Conservation (phyloP, 2,329 filamentous ascomycete species). For the Colletotrichum eremochloae region DNA sequence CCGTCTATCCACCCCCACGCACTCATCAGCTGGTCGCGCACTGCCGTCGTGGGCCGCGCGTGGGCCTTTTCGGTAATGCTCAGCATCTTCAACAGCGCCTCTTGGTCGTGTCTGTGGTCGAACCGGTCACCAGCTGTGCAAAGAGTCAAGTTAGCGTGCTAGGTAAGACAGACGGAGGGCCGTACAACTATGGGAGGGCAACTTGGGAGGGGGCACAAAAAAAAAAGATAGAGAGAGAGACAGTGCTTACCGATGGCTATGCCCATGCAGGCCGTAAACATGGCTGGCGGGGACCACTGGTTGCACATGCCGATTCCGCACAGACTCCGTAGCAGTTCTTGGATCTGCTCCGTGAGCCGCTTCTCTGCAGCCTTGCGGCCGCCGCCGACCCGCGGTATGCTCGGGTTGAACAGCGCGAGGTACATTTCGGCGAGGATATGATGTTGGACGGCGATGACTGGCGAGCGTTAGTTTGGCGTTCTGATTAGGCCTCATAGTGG, state of each 20-base stretch:
- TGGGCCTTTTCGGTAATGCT: slow-evolving; percentile 62
- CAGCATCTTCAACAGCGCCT: slow-evolving; percentile 62
- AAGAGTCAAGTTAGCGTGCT: not conserved
- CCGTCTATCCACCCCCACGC: slow-evolving; percentile 61
- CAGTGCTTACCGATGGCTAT: slow-evolving; percentile 53
- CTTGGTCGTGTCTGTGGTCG: slow-evolving; percentile 58
- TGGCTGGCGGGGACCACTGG: slow-evolving; percentile 66
- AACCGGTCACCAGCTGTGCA: slow-evolving; percentile 63
- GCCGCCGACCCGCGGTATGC: slow-evolving; percentile 62
- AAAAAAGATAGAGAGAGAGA: not conserved
- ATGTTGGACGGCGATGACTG: slow-evolving; percentile 72
- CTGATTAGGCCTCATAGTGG: slow-evolving; percentile 47
- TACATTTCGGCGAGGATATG: slow-evolving; percentile 71
- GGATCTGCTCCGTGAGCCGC: slow-evolving; percentile 56
- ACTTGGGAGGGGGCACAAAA: not conserved
- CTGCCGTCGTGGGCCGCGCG: slow-evolving; percentile 64
- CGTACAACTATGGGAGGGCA: not conserved
- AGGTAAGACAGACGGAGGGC: not conserved
- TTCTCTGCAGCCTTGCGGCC: slow-evolving; percentile 50
- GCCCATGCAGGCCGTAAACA: slow-evolving; percentile 70
- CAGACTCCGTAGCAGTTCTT: slow-evolving; percentile 63
- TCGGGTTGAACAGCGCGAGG: slow-evolving; percentile 68
- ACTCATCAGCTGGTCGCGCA: slow-evolving; percentile 60
- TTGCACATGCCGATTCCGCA: slow-evolving; percentile 74
- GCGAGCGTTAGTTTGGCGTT: slow-evolving; percentile 43